Percentiles rank a stretch among this genome's conserved stretches.
Conservation (phyloP, 306 rosid genomes). For the Malus fusca region DNA sequence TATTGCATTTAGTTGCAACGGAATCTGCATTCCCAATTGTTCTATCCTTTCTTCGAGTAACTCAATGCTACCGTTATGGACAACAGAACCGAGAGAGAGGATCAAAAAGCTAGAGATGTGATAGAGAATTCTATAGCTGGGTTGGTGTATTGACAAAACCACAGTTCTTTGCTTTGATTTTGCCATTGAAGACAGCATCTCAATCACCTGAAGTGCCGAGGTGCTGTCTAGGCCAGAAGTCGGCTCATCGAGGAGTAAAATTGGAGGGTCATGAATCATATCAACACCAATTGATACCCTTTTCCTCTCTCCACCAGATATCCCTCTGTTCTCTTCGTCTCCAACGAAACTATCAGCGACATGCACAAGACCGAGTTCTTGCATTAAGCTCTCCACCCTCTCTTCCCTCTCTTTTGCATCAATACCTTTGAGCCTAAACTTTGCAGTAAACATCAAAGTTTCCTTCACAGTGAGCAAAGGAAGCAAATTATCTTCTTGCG, state of each 20-base stretch:
- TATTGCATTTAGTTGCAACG: constrained; percentile 60
- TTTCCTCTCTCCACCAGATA: constrained; percentile 82
- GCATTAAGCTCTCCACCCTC: constrained; percentile 59
- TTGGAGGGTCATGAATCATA: constrained; percentile 70
- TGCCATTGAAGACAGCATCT: constrained; percentile 61
- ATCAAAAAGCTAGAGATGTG: constrained; percentile 63
- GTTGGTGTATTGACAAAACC: constrained; percentile 81
- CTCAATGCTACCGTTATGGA: constrained; percentile 62
- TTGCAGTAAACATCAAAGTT: constrained; percentile 64
- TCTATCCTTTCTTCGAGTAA: constrained; percentile 48
- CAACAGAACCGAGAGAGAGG: constrained; percentile 63
- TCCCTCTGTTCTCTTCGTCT: constrained; percentile 77
- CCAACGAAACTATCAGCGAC: constrained; percentile 71
- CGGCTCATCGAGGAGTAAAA: constrained; percentile 79
- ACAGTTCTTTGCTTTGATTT: constrained; percentile 54
- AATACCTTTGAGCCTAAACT: constrained; percentile 58
- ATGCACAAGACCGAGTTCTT: constrained; percentile 70
- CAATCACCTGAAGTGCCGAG: constrained; percentile 54
- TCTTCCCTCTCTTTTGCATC: constrained; percentile 38
- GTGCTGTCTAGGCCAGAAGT: constrained; percentile 76
- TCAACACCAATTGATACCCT: constrained; percentile 87
- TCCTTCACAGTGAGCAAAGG: constrained; percentile 86
- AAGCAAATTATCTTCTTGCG: constrained; percentile 78
- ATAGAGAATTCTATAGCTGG: constrained; percentile 73
- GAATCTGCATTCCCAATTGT: constrained; percentile 50